These are phyloP conservation scores for Diospyros kaki DNA, from an alignment of 148 eudicot species.

Conservation along the genomic window DNA sequence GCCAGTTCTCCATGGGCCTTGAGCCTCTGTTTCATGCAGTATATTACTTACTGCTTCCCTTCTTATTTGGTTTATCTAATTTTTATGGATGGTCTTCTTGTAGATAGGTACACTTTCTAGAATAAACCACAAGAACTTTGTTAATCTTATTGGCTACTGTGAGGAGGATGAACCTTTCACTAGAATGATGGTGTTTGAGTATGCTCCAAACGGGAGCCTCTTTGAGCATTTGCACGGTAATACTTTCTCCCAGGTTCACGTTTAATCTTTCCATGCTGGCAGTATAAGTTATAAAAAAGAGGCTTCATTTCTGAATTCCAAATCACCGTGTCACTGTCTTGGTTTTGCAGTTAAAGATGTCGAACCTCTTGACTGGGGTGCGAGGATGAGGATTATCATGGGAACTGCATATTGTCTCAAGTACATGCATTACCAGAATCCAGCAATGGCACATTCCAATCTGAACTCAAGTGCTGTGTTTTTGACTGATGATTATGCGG, in stretches of 20 bases:
- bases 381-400: conserved; percentile 64
- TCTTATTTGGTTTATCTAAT: no score
- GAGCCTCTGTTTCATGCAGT: no score
- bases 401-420: conserved; percentile 86
- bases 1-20: no score
- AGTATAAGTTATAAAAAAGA: no score
- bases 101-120: conserved; percentile 70
- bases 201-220: conserved; percentile 93
- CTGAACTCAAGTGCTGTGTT: conserved; percentile 56
- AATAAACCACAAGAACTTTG: conserved; percentile 82
- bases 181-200: conserved; percentile 83
- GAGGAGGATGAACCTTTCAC: conserved; percentile 76
- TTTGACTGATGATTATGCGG: conserved; percentile 79
- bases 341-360: conserved; percentile 64
- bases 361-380: conserved; percentile 79
- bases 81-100: neutral
- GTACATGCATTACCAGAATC: conserved; percentile 67
- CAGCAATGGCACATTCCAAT: conserved; percentile 48
- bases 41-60: no score
- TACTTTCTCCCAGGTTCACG: neutral
- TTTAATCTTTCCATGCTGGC: no score
- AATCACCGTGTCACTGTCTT: no score
- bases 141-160: conserved; percentile 74
- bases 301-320: no score
- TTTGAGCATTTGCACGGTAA: conserved; percentile 92